phyloP scores from a whole-genome alignment of 2,329 filamentous ascomycete species.

The Clonostachys byssicola region DNA sequence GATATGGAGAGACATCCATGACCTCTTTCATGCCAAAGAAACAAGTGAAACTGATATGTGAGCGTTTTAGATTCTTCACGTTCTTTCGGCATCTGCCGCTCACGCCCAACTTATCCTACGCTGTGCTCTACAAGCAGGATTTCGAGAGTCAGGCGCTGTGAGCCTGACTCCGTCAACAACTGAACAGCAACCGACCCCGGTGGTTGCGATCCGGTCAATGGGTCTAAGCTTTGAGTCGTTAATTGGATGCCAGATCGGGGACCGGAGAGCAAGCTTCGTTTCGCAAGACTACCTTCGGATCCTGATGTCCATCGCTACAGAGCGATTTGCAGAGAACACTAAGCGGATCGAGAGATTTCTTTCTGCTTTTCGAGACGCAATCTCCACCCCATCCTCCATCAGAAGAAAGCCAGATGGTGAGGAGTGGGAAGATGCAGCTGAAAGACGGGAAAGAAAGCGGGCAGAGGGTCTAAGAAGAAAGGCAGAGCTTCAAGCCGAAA shows the following conservation, averaged over 20 bases:
- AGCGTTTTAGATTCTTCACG: slow-evolving; percentile 68
- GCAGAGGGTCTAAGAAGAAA: slow-evolving; percentile 53
- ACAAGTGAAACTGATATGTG: background rate
- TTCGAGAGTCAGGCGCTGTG: slow-evolving; percentile 84
- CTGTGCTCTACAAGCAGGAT: slow-evolving; percentile 76
- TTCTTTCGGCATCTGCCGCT: slow-evolving; percentile 70
- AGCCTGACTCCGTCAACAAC: slow-evolving; percentile 43
- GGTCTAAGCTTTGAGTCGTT: slow-evolving; percentile 80
- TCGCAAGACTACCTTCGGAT: slow-evolving; percentile 62
- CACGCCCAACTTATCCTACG: slow-evolving; percentile 74
- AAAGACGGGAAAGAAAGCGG: slow-evolving; percentile 49
- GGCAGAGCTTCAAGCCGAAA: slow-evolving; percentile 27
- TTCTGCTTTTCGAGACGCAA: slow-evolving; percentile 35
- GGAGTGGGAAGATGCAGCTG: slow-evolving; percentile 50
- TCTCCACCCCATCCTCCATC: slow-evolving; percentile 10
- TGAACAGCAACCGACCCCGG: slow-evolving; percentile 46
- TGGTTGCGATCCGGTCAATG: slow-evolving; percentile 82
- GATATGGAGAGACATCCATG: slow-evolving; percentile 14
- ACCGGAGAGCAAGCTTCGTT: slow-evolving; percentile 40
- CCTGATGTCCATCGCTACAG: slow-evolving; percentile 67
- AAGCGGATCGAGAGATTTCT: slow-evolving; percentile 65
- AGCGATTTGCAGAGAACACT: slow-evolving; percentile 66
- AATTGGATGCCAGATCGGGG: slow-evolving; percentile 49
- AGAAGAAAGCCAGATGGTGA: slow-evolving; percentile 25
- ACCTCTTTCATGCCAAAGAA: background rate